Conservation (phyloP, 176 grass and related monocot genomes). For the Cenchrus fungigraminus region DNA sequence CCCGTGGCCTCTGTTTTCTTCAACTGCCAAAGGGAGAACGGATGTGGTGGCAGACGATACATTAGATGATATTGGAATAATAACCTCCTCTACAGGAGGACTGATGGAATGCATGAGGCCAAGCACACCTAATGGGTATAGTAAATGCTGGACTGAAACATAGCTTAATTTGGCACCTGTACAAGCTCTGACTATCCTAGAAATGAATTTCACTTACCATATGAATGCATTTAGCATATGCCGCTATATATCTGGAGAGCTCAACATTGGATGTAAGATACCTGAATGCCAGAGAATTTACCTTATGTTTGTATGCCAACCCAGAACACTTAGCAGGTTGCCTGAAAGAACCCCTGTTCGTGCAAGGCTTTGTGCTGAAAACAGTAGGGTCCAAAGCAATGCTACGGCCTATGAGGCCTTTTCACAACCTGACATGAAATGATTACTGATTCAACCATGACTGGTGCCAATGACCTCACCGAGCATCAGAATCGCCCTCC, state of each 20-base stretch:
- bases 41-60: conserved; percentile 90
- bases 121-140: conserved; percentile 23
- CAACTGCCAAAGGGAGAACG: conserved; percentile 98
- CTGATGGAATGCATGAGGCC: conserved; percentile 20
- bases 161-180: conserved; percentile 32
- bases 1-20: conserved; percentile 88
- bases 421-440: conserved; percentile 28
- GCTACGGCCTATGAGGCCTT: conserved; percentile 3
- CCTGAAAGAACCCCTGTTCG: neutral
- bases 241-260: conserved; percentile 1
- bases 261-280: conserved; percentile 21
- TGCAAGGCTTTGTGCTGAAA: neutral
- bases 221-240: conserved; percentile 30
- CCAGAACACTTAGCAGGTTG: neutral
- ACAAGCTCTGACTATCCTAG: conserved; percentile 51
- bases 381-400: conserved; percentile 2
- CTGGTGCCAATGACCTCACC: conserved; percentile 29
- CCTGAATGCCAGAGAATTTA: neutral
- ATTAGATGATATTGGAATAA: conserved; percentile 49
- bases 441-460: conserved; percentile 18
- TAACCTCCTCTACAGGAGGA: conserved; percentile 32
- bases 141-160: conserved; percentile 12
- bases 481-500: conserved; percentile 29
- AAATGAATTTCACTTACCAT: conserved; percentile 36
- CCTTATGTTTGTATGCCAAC: conserved; percentile 20